Evolutionary conservation across 352 stramenopile species (phyloP), one percentile per base, ranked within the genome.

Genomic region (Thalassiosira exigua): DNA sequence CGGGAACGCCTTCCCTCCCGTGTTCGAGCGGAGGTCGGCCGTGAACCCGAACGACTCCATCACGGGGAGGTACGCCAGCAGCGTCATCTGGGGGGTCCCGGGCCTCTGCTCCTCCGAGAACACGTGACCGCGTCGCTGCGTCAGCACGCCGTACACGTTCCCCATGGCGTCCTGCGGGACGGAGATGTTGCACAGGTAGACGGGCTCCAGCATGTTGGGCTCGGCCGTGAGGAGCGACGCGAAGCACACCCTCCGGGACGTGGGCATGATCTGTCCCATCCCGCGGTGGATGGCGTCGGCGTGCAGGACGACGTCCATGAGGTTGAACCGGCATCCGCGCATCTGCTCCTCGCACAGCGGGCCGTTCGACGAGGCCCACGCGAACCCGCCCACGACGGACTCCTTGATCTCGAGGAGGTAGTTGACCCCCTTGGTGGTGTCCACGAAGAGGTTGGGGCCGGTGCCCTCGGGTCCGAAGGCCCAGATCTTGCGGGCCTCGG

Each of bases 21-120:
- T 99, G 90, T 96, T 94, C 58, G 97, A 96, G 91, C 97, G 96
- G 52, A 99, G 91, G 82, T 98, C 96, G 62, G 95, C 96, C 56
- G 96, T 99, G 95, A 99, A 99, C 77, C 98, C 98, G 87, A 99
- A 99, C 56, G 97, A 99, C 91, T 99, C 98, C 93, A 98, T 98
- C 29, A 99, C 97, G 80, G 97, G 97, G 83, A 99, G 86, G 94
- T 99, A 99, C 41, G 97, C 97, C 92, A 99, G 98, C 46, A 99
- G 92, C 84, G 98, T 97, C 93, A 99, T 98, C 94, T 98, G 98
- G 32, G 97, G 97, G 68, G 97, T 99, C 90, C 97, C 97, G 50
- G 96, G 96, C 77, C 95, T 95, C 90, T 98, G 96, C 86, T 99
- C 97, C 92, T 99, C 97, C 52, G 94, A 96, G 85, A 99, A 99